Evolutionary conservation across 176 grass and related monocot genomes (phyloP).

Genomic region (Musa beccarii): DNA sequence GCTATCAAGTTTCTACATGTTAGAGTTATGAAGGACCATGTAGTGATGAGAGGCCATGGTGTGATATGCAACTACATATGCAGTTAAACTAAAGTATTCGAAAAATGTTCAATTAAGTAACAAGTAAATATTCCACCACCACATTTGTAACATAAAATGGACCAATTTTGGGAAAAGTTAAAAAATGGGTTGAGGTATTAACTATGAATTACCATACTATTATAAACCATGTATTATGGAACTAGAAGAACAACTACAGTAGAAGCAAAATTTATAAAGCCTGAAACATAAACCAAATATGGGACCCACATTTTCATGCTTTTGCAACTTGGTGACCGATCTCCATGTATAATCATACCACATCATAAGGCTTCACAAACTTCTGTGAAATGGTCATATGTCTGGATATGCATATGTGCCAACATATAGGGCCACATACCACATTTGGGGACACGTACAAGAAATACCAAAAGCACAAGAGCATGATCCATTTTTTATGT

Average conservation of each 20-base stretch:
- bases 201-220: neutral
- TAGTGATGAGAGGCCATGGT: too few species aligned
- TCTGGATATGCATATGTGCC: too few species aligned
- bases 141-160: neutral
- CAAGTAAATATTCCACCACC: neutral
- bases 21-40: too few species aligned
- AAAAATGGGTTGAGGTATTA: neutral
- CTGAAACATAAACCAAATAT: neutral
- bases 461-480: neutral
- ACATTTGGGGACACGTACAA: neutral
- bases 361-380: neutral
- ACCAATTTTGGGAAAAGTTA: neutral
- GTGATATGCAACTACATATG: neutral
- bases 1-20: neutral
- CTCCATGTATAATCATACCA: neutral
- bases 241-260: neutral
- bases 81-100: neutral
- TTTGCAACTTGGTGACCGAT: neutral
- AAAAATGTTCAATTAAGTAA: neutral
- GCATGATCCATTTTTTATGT: neutral
- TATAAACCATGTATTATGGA: neutral
- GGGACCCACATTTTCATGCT: neutral
- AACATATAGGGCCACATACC: neutral
- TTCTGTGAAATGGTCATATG: too few species aligned
- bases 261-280: neutral